Base-by-base conservation (phyloP, 805 yeast genomes). In the Grigorovia humatica region DNA sequence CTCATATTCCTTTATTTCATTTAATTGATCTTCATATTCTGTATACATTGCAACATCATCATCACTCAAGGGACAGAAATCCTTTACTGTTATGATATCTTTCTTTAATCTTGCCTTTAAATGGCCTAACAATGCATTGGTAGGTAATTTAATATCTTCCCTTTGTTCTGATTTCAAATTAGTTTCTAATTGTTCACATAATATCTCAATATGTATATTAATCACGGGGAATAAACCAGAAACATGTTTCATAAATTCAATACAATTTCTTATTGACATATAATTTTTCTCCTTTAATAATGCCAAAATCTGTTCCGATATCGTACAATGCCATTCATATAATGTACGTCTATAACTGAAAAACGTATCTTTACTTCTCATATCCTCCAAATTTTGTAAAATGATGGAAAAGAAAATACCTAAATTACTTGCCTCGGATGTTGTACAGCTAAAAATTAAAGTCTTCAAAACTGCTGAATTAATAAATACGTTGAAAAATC, bases 71-170 rank as follows among this genome's bases (percentile, higher is more conserved):
- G 74, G 74, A 55, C 78, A 75, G 56, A 82, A 81, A 18, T 83
- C 85, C 76, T 81, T 77, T 46, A 74, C 56, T 45, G 72, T 75
- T 2, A 79, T 68, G 75, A 85, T 77, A 0, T 69, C 67, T 41
- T 70, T 73, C 32, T 45, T 53, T 19, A 77, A 66, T 45, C 81
- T 72, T 0, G 87, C 78, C 52, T 76, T 78, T 23, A 85, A 66
- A 54, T 82, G 82, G 0, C 88, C 90, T 49, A 78, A 69, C 49
- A 85, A 72, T 1, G 93, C 90, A 64, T 75, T 80, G 0, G 88
- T 81, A 1, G 96, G 83, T 40, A 90, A 70, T 60, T 80, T 85
- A 59, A 90, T 74, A 66, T 90, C 98, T 51, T 86, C 90, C 56
- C 97, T 76, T 3, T 69, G 62, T 55, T 90, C 97, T 0, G 64